These are phyloP conservation scores for Saposhnikovia divaricata DNA, from an alignment of 129 eudicot species.

Conservation along the genomic window DNA sequence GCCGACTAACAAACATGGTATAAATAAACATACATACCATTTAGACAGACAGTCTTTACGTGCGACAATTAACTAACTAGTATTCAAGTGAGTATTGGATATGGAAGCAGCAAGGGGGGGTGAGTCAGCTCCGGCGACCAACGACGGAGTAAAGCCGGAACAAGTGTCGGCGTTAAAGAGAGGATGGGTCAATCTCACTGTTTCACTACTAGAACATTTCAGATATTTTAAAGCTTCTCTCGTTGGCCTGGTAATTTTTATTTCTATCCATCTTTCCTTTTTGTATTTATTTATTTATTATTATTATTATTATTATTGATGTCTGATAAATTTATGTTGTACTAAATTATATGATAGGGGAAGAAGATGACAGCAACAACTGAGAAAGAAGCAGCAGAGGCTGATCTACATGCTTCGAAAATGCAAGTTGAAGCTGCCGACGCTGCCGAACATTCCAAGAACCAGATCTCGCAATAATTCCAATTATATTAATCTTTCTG, in stretches of 20 bases:
- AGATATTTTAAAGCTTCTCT: conserved; percentile 21
- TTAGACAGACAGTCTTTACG: neutral
- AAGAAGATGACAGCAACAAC: conserved; percentile 25
- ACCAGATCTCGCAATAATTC: neutral
- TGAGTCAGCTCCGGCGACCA: neutral
- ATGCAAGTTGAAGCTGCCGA: conserved; percentile 38
- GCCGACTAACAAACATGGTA: neutral
- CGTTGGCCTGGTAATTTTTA: conserved; percentile 17
- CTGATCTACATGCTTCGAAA: conserved; percentile 22
- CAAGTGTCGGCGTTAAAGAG: conserved; percentile 11
- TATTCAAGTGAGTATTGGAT: too few species aligned
- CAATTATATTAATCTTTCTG: too few species aligned
- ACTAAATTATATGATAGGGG: neutral
- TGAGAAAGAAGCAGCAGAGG: conserved; percentile 34
- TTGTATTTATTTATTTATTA: too few species aligned
- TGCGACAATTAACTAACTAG: too few species aligned
- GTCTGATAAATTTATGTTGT: neutral
- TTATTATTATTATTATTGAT: too few species aligned
- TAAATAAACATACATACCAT: neutral
- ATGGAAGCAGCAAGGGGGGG: neutral
- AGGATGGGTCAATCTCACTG: neutral
- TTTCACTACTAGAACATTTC: conserved; percentile 17
- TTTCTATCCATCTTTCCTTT: neutral
- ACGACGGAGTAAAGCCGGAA: neutral
- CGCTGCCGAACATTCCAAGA: conserved; percentile 26